Conservation (phyloP, 139 green algal species). For the Closterium sp. region DNA sequence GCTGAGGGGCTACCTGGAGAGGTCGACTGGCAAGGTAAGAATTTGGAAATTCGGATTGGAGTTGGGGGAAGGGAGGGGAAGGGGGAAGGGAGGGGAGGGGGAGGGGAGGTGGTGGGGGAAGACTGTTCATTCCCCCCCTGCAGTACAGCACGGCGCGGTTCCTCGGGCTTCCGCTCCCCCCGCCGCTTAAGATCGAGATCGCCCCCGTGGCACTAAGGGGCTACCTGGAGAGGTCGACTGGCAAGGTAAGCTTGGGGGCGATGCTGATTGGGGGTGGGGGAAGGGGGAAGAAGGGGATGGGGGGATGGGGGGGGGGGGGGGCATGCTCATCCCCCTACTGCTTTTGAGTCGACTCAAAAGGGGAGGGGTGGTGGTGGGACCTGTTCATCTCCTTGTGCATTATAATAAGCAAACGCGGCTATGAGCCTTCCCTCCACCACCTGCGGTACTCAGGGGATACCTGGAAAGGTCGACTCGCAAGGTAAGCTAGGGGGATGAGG, state of each 20-base stretch:
- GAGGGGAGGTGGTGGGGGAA: neutral
- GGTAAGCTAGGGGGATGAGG: no score
- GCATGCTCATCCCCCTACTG: no score
- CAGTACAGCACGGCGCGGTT: conserved; percentile 18
- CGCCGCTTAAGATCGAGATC: conserved; percentile 48
- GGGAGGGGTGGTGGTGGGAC: neutral
- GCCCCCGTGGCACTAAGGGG: conserved; percentile 11
- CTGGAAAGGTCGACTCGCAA: conserved; percentile 36
- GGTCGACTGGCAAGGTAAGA: conserved; percentile 32
- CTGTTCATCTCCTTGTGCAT: conserved; percentile 23
- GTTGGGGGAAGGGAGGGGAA: neutral
- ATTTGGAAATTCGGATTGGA: neutral
- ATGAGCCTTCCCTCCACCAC: no score
- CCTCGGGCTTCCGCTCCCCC: conserved; percentile 45
- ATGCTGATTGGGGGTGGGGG: neutral
- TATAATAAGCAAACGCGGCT: no score
- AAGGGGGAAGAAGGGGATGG: neutral
- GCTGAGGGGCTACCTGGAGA: conserved; percentile 36
- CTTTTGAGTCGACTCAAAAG: no score
- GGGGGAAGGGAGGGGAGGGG: neutral
- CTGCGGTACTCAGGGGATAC: conserved; percentile 14
- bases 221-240: conserved; percentile 31
- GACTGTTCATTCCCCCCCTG: conserved; percentile 40
- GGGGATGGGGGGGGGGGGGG: neutral
- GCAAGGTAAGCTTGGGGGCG: conserved; percentile 14